These are phyloP conservation scores for Ganoderma lucidum DNA, from an alignment of 1,284 basidiomycete genomes.

Conservation along the genomic window DNA sequence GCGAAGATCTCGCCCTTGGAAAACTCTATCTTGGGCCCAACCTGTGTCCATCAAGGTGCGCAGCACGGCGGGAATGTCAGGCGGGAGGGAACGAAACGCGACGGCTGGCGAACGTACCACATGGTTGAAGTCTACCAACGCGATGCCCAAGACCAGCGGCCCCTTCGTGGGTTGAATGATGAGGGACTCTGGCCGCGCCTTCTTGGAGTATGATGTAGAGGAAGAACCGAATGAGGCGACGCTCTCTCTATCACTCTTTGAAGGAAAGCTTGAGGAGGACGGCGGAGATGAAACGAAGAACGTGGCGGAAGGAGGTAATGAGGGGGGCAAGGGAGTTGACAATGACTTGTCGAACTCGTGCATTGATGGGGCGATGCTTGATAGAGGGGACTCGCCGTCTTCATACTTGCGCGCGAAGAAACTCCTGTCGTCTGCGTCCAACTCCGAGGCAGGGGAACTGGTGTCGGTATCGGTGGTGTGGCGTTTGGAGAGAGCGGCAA, in stretches of 20 bases:
- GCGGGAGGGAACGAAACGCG: slow-evolving; percentile 23
- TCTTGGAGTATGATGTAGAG: slow-evolving; percentile 73
- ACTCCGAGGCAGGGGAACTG: slow-evolving; percentile 51
- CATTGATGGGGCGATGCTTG: slow-evolving; percentile 58
- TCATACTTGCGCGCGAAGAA: slow-evolving; percentile 51
- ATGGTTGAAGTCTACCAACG: slow-evolving; percentile 92
- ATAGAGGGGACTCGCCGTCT: slow-evolving; percentile 55
- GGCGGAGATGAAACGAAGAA: slow-evolving; percentile 32
- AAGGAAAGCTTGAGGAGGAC: slow-evolving; percentile 36
- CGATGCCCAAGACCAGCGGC: slow-evolving; percentile 81
- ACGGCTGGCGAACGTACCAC: slow-evolving; percentile 56
- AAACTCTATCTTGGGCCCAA: slow-evolving; percentile 93
- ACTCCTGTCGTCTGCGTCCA: slow-evolving; percentile 48
- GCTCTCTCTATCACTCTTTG: slow-evolving; percentile 59
- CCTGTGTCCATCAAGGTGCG: slow-evolving; percentile 55
- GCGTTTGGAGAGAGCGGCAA: slow-evolving; percentile 32
- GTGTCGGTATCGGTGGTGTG: slow-evolving; percentile 57
- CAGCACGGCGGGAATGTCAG: slow-evolving; percentile 12
- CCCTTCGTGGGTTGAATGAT: slow-evolving; percentile 64
- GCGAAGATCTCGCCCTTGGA: slow-evolving; percentile 73
- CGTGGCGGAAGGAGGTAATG: slow-evolving; percentile 30
- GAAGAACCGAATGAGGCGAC: slow-evolving; percentile 62
- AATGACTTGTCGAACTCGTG: slow-evolving; percentile 48
- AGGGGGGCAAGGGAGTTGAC: slow-evolving; percentile 28
- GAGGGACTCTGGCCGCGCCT: slow-evolving; percentile 80